Evolutionary conservation across 2,329 filamentous ascomycete genomes (phyloP), one percentile per base, ranked within the genome.

Genomic region (Cercospora berteroae): DNA sequence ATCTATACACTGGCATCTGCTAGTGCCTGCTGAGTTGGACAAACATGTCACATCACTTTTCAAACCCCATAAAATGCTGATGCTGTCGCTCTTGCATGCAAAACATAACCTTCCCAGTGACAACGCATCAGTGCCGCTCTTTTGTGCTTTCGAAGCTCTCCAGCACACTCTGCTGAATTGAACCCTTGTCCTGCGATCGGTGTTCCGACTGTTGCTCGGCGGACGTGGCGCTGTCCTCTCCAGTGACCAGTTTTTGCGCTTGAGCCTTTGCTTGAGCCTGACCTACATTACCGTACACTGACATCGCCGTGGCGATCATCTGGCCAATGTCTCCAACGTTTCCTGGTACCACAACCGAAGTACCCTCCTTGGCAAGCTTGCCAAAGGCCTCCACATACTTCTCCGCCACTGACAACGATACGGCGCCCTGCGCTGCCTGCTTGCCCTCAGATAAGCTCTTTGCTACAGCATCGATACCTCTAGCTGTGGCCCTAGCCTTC

Each of bases 331-430:
- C 95, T 68, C 95, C 95, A 42, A 99, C 93, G 76, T 99, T 98
- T 10, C 95, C 95, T 0, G 95, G 95, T 13, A 99, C 94, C 20
- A 99, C 93, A 29, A 99, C 90, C 4, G 93, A 92, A 3, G 95
- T 99, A 74, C 95, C 93, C 83, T 99, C 94, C 82, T 94, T 95
- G 60, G 95, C 95, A 73, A 99, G 84, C 77, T 94, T 92, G 73
- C 87, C 90, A 77, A 98, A 99, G 4, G 95, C 95, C 56, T 96
- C 94, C 62, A 99, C 95, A 75, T 99, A 99, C 81, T 97, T 97
- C 86, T 99, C 95, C 0, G 95, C 95, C 8, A 99, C 92, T 13
- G 87, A 92, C 69, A 99, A 81, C 75, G 92, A 94, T 55, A 99
- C 86, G 27, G 95, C 95, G 36, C 88, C 88, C 78, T 95, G 90